These are phyloP conservation scores for Ogataea saltuana DNA, from an alignment of 805 yeast genomes.

Conservation along the genomic window DNA sequence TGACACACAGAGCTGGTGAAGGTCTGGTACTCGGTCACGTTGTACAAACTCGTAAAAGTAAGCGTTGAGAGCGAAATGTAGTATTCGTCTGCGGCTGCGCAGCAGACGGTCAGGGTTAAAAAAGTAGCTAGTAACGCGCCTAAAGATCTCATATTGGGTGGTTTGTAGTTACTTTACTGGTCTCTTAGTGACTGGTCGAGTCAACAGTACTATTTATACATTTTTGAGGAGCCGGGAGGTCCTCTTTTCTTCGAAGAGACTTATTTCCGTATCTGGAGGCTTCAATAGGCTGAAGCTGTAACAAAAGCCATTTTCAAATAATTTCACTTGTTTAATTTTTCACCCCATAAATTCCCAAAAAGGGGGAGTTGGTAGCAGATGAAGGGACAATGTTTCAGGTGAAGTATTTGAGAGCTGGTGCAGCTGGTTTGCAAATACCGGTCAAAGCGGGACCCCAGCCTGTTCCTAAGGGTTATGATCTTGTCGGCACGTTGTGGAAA, in stretches of 20 bases:
- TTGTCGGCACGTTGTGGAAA: too few relatives aligned
- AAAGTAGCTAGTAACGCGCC: background rate
- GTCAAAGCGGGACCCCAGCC: too few relatives aligned
- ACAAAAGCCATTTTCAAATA: too few relatives aligned
- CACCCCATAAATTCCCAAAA: slow-evolving; percentile 2
- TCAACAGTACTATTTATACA: background rate
- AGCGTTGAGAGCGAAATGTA: slow-evolving; percentile 9
- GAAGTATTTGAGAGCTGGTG: too few relatives aligned
- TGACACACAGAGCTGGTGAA: slow-evolving; percentile 6
- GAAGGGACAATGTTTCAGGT: slow-evolving; percentile 4
- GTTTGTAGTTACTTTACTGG: too few relatives aligned
- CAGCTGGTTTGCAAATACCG: too few relatives aligned
- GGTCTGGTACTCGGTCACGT: slow-evolving; percentile 15
- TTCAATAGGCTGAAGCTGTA: too few relatives aligned
- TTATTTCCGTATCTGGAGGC: background rate
- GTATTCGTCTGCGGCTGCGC: slow-evolving; percentile 3
- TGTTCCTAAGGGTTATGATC: too few relatives aligned
- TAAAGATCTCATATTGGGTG: background rate
- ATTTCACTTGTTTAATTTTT: background rate
- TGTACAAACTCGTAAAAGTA: slow-evolving; percentile 6
- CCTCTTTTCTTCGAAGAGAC: too few relatives aligned
- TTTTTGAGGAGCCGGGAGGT: too few relatives aligned
- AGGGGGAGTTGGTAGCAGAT: slow-evolving; percentile 1
- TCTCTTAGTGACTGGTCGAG: background rate
- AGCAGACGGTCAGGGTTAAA: background rate